These are phyloP conservation scores for Aspergillus bertholletiae DNA, from an alignment of 495 filamentous ascomycete species.

Conservation along the genomic window DNA sequence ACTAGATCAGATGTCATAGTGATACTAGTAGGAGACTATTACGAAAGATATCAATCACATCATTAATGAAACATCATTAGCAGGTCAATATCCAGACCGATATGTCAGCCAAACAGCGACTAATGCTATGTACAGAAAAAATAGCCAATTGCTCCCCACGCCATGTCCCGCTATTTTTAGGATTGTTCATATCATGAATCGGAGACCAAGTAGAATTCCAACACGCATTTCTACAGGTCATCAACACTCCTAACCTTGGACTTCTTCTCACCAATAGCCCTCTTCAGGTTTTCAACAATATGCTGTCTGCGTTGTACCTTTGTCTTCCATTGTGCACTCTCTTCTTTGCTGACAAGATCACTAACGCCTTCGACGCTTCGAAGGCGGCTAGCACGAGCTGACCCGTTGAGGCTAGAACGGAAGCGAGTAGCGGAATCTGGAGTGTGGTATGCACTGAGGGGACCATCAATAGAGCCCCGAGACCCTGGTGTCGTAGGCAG, in stretches of 20 bases:
- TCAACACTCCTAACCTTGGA: conserved; percentile 33
- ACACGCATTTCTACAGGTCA: conserved; percentile 25
- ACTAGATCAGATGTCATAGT: too few relatives aligned
- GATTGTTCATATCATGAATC: conserved; percentile 10
- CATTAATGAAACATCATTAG: neutral
- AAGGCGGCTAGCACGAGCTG: conserved; percentile 40
- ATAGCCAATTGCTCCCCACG: conserved; percentile 7
- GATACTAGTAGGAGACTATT: too few relatives aligned
- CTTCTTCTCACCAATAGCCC: conserved; percentile 36
- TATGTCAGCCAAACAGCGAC: conserved; percentile 5
- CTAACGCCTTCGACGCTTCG: conserved; percentile 33
- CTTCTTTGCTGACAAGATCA: conserved; percentile 44
- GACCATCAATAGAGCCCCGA: conserved; percentile 35
- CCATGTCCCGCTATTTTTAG: conserved; percentile 14
- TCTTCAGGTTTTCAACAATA: conserved; percentile 44
- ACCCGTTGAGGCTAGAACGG: conserved; percentile 46
- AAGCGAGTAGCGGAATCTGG: conserved; percentile 49
- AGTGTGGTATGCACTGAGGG: conserved; percentile 49
- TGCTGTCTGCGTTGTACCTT: conserved; percentile 53
- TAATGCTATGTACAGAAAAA: conserved; percentile 19
- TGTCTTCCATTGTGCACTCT: conserved; percentile 55
- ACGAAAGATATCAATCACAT: neutral
- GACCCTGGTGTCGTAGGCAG: conserved; percentile 39
- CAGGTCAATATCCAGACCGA: neutral
- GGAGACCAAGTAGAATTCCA: neutral